These are phyloP conservation scores for Podochytrium sp. DNA, from an alignment of 192 early-diverging fungal genomes.

Conservation along the genomic window DNA sequence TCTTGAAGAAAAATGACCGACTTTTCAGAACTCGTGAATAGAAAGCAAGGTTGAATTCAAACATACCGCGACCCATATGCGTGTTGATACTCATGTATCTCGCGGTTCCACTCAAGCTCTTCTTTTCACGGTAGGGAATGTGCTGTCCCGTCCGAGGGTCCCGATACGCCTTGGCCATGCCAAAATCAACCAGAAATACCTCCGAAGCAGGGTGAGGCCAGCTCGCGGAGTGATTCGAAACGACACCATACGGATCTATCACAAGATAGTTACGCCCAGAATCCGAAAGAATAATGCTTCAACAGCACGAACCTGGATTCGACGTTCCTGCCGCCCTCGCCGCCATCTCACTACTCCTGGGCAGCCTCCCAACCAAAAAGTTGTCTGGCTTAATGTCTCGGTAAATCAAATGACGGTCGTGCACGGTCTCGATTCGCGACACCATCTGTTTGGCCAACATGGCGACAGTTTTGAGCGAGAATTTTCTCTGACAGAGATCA, in stretches of 20 bases:
- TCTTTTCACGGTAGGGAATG: conserved; percentile 91
- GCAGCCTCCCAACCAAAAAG: conserved; percentile 77
- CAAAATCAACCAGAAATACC: conserved; percentile 91
- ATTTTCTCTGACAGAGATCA: conserved; percentile 90
- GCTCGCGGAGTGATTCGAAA: conserved; percentile 53
- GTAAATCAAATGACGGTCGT: conserved; percentile 89
- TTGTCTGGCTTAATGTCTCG: conserved; percentile 83
- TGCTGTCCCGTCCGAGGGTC: conserved; percentile 83
- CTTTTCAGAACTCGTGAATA: conserved; percentile 4
- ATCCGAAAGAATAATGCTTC: background rate
- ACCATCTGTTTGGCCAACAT: conserved; percentile 97
- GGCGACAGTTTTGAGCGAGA: conserved; percentile 88
- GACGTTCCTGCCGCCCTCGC: conserved; percentile 16
- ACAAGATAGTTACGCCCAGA: background rate
- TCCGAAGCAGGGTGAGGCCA: conserved; percentile 81
- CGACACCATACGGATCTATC: conserved; percentile 47
- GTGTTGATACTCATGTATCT: conserved; percentile 95
- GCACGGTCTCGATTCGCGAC: conserved; percentile 79
- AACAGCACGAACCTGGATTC: background rate
- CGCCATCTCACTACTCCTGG: conserved; percentile 23
- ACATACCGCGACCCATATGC: conserved; percentile 85
- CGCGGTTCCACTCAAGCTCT: conserved; percentile 91
- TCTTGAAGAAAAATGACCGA: conserved; percentile 55
- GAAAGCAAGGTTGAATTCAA: background rate
- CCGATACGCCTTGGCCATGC: conserved; percentile 86